Evolutionary conservation across 1,284 basidiomycete species (phyloP), one percentile per base, ranked within the genome.

Genomic region (Meira miltonrushii): DNA sequence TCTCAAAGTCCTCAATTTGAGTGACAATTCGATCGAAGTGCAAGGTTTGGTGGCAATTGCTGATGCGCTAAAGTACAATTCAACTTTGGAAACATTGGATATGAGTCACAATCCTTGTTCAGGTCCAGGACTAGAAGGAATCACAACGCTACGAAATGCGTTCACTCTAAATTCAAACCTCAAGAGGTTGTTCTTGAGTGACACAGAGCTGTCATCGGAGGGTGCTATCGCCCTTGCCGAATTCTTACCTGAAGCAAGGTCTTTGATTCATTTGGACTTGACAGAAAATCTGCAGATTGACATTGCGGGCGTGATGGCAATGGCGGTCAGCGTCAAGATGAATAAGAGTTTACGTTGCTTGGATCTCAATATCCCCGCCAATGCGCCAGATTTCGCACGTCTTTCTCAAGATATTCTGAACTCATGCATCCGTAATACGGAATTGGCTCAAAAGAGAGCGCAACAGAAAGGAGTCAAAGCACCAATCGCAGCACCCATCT

Each of bases 201-300:
- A 87, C 4, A 96, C 93, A 0, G 82, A 84, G 5, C 83, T 98
- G 69, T 85, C 85, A 0, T 89, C 90, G 0, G 83, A 88, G 1
- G 92, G 90, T 2, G 93, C 94, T 0, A 95, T 98, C 60, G 89
- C 91, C 0, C 84, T 98, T 1, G 94, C 94, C 2, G 93, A 97
- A 79, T 97, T 96, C 81, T 83, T 97, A 2, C 92, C 92, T 0
- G 92, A 97, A 76, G 88, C 90, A 0, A 84, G 83, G 25, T 88
- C 87, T 0, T 82, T 97, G 4, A 82, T 97, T 0, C 92, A 97
- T 78, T 85, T 97, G 50, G 81, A 81, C 58, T 61, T 81, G 19
- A 78, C 80, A 4, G 67, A 71, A 28, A 78, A 78, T 57, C 23
- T 69, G 41, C 81, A 82, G 5, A 82, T 97, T 43, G 91, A 92